Evolutionary conservation across 306 rosid genomes (phyloP), one percentile per base, ranked within the genome.

Genomic region (Urtica urens): DNA sequence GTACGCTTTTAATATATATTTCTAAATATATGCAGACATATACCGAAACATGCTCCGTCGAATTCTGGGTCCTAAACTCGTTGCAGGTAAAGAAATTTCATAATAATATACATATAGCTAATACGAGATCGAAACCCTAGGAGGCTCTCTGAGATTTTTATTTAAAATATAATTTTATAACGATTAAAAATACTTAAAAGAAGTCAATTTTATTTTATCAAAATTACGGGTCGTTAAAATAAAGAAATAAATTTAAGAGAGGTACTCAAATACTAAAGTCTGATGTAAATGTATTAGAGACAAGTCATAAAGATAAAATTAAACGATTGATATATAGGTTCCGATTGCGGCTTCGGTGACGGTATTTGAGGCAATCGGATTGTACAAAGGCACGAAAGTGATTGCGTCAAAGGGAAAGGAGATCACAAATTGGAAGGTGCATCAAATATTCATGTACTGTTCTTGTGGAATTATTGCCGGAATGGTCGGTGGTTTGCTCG

Each of bases 371-470:
- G 75, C 80, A 45, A 72, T 77, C 60, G 48, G 80, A 74, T 62
- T 83, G 30, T 56, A 61, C 80, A 83, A 64, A 59, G 90, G 90
- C 30, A 80, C 55, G 10, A 74, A 86, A 49, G 80, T 74, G 58
- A 80, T 83, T 53, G 83, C 90, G 51, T 83, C 90, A n/a, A 83
- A 59, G 56, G 90, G 82, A 59, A 80, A 79, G 55, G 94, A 83
- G 49, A 56, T 72, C 53, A 77, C 80, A 64, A 72, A 58, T 70
- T 83, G 90, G 86, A 80, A 80, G 65, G 17, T 72, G 66, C 90
- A 74, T 57, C 70, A 72, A 58, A 50, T 82, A 16, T 64, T 54
- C 57, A 67, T 82, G 6, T 78, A 70, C 62, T 78, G 93, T 58
- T 34, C 60, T 49, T 67, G 80, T 64, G 93, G 93, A 43, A 75